Evolutionary conservation across 805 yeast genomes (phyloP).

Genomic region (Saccharomycopsis sp.): DNA sequence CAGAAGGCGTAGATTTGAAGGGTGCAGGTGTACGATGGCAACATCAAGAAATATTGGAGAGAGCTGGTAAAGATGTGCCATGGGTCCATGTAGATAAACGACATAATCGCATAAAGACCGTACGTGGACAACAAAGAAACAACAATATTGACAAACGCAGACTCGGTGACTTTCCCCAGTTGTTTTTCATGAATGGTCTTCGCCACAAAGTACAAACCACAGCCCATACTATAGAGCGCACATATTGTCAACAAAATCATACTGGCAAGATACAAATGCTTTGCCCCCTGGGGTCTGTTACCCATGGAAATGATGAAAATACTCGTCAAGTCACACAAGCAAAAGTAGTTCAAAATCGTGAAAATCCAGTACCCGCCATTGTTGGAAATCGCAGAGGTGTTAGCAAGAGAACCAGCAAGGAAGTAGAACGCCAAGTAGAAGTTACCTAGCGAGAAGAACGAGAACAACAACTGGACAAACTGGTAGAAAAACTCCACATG

Average conservation of each 20-base stretch:
- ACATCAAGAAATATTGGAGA: conserved; percentile 76
- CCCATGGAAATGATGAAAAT: conserved; percentile 93
- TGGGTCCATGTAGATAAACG: conserved; percentile 84
- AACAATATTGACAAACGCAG: conserved; percentile 66
- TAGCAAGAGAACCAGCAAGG: conserved; percentile 77
- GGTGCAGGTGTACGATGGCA: conserved; percentile 89
- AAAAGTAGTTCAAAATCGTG: conserved; percentile 77
- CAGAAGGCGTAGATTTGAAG: conserved; percentile 95
- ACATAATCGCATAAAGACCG: conserved; percentile 79
- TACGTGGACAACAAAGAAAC: conserved; percentile 85
- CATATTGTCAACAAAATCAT: conserved; percentile 71
- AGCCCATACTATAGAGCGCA: conserved; percentile 71
- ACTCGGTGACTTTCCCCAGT: conserved; percentile 29
- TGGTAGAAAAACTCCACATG: conserved; percentile 89
- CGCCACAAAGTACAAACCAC: conserved; percentile 76
- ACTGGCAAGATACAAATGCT: conserved; percentile 62
- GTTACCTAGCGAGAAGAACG: conserved; percentile 89
- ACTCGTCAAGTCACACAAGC: conserved; percentile 77
- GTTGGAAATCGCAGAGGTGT: conserved; percentile 43
- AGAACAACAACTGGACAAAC: conserved; percentile 68
- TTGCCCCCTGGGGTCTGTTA: conserved; percentile 95
- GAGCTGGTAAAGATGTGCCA: conserved; percentile 93
- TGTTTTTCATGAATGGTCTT: conserved; percentile 40
- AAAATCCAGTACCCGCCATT: conserved; percentile 79
- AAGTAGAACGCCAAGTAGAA: conserved; percentile 90